Conservation (phyloP, 139 green algal species). For the Chlamydomonas schloesseri region DNA sequence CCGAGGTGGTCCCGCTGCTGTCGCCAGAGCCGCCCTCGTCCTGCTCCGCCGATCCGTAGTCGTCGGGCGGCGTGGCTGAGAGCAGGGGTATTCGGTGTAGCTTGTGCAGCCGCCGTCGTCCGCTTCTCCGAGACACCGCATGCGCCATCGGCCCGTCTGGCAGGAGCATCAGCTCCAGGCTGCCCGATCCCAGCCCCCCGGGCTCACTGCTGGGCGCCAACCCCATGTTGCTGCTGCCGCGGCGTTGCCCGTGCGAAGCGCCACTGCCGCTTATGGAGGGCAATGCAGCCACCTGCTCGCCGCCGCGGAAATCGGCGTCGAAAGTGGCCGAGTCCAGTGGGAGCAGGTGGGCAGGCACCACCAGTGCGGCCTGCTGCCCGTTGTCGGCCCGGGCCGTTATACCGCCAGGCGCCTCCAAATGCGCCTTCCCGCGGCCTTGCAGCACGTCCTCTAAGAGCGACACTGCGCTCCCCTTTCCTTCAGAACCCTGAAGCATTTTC, state of each 20-base stretch:
- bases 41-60: no score
- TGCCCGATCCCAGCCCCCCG: no score
- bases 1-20: background rate
- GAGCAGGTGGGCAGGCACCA: background rate
- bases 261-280: background rate
- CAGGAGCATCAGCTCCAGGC: background rate
- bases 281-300: background rate
- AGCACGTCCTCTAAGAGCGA: conserved; percentile 8
- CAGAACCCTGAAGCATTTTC: no score
- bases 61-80: no score
- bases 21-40: background rate
- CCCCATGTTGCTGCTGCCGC: background rate
- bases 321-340: background rate
- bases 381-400: no score
- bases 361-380: background rate
- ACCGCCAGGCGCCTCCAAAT: no score
- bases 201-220: background rate
- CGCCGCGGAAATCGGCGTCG: background rate
- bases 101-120: background rate
- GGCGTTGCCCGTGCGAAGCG: background rate
- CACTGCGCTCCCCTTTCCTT: background rate
- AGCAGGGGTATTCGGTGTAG: no score
- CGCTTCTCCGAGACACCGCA: background rate
- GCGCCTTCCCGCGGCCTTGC: no score
- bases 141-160: background rate